Evolutionary conservation across 352 stramenopile species (phyloP).

Genomic region (Plasmopara muralis): DNA sequence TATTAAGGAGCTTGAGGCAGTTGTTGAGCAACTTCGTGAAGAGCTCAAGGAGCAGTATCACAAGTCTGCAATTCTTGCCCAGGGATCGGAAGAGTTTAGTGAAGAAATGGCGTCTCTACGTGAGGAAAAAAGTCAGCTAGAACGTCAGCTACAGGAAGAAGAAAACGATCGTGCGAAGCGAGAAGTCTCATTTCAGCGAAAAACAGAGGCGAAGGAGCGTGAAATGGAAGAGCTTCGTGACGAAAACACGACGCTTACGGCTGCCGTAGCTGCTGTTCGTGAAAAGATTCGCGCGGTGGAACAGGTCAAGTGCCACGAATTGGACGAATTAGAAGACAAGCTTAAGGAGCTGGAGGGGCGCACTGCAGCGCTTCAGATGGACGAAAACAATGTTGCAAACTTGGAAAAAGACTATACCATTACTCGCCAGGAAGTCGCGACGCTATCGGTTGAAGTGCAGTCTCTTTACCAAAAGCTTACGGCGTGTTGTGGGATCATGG

Average conservation of each 20-base stretch:
- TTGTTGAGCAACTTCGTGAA: slow-evolving; percentile 30
- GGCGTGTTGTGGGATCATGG: slow-evolving; percentile 46
- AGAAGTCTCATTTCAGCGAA: slow-evolving; percentile 33
- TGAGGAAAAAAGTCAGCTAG: slow-evolving; percentile 34
- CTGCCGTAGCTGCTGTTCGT: slow-evolving; percentile 31
- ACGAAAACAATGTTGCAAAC: slow-evolving; percentile 20
- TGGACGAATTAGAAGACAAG: slow-evolving; percentile 28
- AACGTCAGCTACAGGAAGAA: slow-evolving; percentile 31
- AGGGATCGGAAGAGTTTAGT: slow-evolving; percentile 39
- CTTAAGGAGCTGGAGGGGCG: slow-evolving; percentile 37
- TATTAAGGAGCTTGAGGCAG: slow-evolving; percentile 39
- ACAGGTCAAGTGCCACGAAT: slow-evolving; percentile 31
- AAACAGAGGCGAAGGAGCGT: slow-evolving; percentile 35
- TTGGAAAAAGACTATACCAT: slow-evolving; percentile 38
- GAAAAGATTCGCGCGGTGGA: slow-evolving; percentile 42
- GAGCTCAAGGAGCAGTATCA: slow-evolving; percentile 49
- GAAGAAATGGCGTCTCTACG: slow-evolving; percentile 37
- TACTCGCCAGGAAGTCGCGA: slow-evolving; percentile 42
- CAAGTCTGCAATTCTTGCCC: slow-evolving; percentile 30
- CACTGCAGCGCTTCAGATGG: slow-evolving; percentile 26
- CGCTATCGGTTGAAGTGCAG: slow-evolving; percentile 38
- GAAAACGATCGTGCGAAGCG: slow-evolving; percentile 35
- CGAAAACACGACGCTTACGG: slow-evolving; percentile 35
- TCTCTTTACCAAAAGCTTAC: slow-evolving; percentile 48
- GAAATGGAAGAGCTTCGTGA: slow-evolving; percentile 35